These are phyloP conservation scores for Dimocarpus longan DNA, from an alignment of 345 rosid genomes.

Conservation along the genomic window DNA sequence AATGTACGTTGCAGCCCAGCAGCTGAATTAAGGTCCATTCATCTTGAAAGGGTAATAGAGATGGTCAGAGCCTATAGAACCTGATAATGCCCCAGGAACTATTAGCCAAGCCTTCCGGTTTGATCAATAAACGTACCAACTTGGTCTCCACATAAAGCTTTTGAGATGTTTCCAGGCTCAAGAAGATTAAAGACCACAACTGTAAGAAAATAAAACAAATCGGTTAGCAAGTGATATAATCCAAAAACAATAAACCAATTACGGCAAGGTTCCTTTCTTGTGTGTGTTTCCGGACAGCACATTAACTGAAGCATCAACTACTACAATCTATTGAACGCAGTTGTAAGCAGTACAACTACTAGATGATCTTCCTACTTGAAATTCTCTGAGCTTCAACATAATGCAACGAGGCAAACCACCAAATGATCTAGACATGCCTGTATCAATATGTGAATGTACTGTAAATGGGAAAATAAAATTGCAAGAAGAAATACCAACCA, in stretches of 20 bases:
- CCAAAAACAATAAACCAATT: background rate
- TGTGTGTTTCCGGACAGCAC: background rate
- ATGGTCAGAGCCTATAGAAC: conserved; percentile 17
- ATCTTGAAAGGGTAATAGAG: conserved; percentile 3
- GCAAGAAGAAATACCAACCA: conserved; percentile 41
- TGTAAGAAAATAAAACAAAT: conserved; percentile 29
- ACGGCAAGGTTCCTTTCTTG: background rate
- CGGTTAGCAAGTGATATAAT: background rate
- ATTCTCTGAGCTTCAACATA: background rate
- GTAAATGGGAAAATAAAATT: background rate
- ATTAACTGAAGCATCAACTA: conserved; percentile 3
- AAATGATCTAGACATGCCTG: conserved; percentile 5
- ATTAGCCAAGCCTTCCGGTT: conserved; percentile 43
- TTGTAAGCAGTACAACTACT: background rate
- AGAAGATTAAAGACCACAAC: conserved; percentile 87
- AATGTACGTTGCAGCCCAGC: background rate
- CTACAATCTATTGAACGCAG: background rate
- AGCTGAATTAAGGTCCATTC: conserved; percentile 3
- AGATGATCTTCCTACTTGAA: background rate
- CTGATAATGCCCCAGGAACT: conserved; percentile 22
- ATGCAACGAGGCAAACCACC: background rate
- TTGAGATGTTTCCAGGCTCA: conserved; percentile 81
- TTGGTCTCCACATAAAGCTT: conserved; percentile 85
- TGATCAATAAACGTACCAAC: conserved; percentile 85
- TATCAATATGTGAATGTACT: background rate